Conservation (phyloP, 139 green algal species). For the Haematococcus lacustris region DNA sequence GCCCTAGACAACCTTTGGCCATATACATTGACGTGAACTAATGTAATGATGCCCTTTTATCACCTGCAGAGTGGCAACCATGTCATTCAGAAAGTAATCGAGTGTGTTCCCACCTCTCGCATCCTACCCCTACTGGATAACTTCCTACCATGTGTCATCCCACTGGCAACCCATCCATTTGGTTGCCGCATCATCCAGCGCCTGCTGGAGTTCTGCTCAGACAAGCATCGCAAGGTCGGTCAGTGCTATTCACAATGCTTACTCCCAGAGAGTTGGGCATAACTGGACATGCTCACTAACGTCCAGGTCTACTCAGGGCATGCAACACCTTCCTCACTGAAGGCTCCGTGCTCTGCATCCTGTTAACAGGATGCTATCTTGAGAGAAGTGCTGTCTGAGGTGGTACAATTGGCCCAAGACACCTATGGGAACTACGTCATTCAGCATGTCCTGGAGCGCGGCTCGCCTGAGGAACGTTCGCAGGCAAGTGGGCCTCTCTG, state of each 20-base stretch:
- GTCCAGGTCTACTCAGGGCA: too few species aligned
- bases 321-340: too few species aligned
- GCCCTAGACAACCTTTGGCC: not conserved
- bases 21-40: too few species aligned
- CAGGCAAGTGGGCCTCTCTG: slow-evolving; percentile 27
- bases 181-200: slow-evolving; percentile 92
- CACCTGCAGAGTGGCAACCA: slow-evolving; percentile 93
- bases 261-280: too few species aligned
- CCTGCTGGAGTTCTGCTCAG: slow-evolving; percentile 81
- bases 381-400: too few species aligned
- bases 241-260: too few species aligned
- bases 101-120: slow-evolving; percentile 64
- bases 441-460: slow-evolving; percentile 70
- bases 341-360: too few species aligned
- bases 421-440: slow-evolving; percentile 96
- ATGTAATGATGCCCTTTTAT: too few species aligned
- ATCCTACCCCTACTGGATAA: slow-evolving; percentile 54
- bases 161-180: slow-evolving; percentile 78
- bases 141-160: slow-evolving; percentile 64
- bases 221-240: slow-evolving; percentile 16
- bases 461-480: slow-evolving; percentile 28
- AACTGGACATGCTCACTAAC: too few species aligned
- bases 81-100: slow-evolving; percentile 90
- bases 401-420: slow-evolving; percentile 77
- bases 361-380: too few species aligned